Evolutionary conservation across 2,329 filamentous ascomycete species (phyloP).

Genomic region (Magnaporthiopsis incrustans): DNA sequence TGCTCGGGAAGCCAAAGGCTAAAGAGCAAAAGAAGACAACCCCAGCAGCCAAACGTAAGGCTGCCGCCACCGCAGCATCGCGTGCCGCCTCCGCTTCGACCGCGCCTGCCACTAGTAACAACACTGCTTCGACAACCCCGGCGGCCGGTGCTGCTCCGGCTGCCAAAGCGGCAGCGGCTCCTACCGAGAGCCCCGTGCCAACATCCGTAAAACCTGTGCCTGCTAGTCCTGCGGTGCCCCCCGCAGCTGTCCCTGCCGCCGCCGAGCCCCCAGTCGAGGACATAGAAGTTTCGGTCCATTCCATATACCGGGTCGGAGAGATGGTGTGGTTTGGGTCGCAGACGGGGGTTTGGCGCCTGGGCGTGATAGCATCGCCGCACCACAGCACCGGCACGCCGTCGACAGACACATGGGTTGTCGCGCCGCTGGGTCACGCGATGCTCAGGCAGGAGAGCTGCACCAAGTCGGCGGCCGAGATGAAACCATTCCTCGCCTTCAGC

Average conservation of each 20-base stretch:
- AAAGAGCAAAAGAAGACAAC: constrained; percentile 4
- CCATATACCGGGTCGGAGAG: constrained; percentile 25
- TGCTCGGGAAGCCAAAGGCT: constrained; percentile 16
- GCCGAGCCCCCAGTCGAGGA: neutral
- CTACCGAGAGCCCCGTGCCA: constrained; percentile 4
- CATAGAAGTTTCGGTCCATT: neutral
- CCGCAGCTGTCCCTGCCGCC: neutral
- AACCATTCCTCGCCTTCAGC: constrained; percentile 29
- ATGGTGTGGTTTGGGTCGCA: constrained; percentile 26
- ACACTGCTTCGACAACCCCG: neutral
- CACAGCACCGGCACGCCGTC: constrained; percentile 8
- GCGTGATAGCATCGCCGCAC: constrained; percentile 18
- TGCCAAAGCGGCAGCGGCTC: constrained; percentile 1
- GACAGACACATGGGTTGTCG: constrained; percentile 18
- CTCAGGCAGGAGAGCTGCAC: constrained; percentile 15
- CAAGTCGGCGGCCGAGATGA: constrained; percentile 21
- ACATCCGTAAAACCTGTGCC: constrained; percentile 5
- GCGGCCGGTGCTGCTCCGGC: neutral
- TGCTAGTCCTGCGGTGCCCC: neutral
- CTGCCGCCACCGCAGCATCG: neutral
- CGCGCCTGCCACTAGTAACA: neutral
- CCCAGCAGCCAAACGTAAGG: constrained; percentile 4
- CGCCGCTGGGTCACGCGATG: constrained; percentile 21
- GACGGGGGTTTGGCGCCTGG: constrained; percentile 25
- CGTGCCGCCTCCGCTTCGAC: neutral